These are phyloP conservation scores for Yamagishiella unicocca DNA, from an alignment of 139 green algal species.

Conservation along the genomic window DNA sequence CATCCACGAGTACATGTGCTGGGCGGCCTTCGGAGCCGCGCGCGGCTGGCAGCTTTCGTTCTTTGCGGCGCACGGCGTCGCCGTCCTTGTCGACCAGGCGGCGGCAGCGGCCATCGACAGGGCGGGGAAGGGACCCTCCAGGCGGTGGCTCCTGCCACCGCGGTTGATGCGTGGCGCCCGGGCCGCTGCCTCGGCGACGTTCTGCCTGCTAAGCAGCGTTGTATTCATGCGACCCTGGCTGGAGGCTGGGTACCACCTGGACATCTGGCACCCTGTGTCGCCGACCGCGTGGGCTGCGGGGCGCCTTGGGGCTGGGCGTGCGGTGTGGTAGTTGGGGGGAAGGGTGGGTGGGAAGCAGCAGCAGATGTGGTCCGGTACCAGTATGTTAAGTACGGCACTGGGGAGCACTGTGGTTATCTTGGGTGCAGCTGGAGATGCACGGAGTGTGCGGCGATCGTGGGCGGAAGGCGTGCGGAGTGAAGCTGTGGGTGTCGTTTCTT, in stretches of 20 bases:
- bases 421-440: too few relatives aligned
- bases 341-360: neutral
- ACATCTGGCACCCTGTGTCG: slow-evolving; percentile 40
- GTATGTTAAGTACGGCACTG: too few relatives aligned
- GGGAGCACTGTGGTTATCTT: too few relatives aligned
- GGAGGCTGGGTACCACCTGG: neutral
- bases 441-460: neutral
- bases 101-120: neutral
- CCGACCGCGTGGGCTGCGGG: neutral
- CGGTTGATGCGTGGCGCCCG: too few relatives aligned
- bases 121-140: neutral
- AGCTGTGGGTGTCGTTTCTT: too few relatives aligned
- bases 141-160: neutral
- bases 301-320: neutral
- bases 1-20: slow-evolving; percentile 41
- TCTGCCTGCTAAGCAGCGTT: neutral
- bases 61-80: neutral
- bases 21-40: slow-evolving; percentile 9
- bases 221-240: slow-evolving; percentile 41
- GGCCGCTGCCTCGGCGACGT: neutral
- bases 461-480: neutral
- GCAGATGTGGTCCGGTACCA: neutral
- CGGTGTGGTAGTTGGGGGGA: neutral
- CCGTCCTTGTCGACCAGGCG: slow-evolving; percentile 13
- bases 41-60: slow-evolving; percentile 32